phyloP scores from a whole-genome alignment of 495 filamentous ascomycete genomes.

The Xylaria intraflava region DNA sequence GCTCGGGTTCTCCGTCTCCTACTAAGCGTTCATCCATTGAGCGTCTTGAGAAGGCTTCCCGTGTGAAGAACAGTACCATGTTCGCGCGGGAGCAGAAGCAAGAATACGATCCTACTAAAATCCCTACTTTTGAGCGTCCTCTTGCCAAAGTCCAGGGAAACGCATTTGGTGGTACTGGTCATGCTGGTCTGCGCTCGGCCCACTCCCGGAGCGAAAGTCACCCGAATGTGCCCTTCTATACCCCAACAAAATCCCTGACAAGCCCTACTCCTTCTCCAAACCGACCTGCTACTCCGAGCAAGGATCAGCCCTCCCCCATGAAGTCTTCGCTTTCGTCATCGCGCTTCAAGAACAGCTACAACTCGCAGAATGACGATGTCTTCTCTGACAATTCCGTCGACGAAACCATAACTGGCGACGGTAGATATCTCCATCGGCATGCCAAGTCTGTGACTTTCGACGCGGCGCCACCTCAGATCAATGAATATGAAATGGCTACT shows the following conservation, averaged over 20 bases:
- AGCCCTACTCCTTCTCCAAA: constrained; percentile 16
- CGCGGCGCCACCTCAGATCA: constrained; percentile 83
- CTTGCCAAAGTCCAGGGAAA: constrained; percentile 66
- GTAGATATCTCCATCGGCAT: constrained; percentile 63
- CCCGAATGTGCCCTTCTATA: constrained; percentile 40
- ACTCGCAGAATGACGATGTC: constrained; percentile 64
- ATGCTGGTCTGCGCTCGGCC: constrained; percentile 40
- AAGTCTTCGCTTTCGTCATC: constrained; percentile 77
- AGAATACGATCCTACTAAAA: constrained; percentile 79
- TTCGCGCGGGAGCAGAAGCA: constrained; percentile 81
- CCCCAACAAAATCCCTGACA: constrained; percentile 28
- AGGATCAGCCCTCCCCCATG: constrained; percentile 66
- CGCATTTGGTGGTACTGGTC: constrained; percentile 44
- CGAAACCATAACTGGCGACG: constrained; percentile 48
- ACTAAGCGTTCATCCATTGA: constrained; percentile 82
- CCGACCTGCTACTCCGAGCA: constrained; percentile 57
- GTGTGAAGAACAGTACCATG: constrained; percentile 95
- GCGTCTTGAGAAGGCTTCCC: constrained; percentile 83
- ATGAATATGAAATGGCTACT: constrained; percentile 96
- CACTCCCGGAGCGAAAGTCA: constrained; percentile 43
- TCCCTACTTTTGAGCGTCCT: constrained; percentile 70
- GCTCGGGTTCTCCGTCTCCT: constrained; percentile 55
- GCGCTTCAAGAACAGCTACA: constrained; percentile 65
- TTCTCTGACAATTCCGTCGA: constrained; percentile 55
- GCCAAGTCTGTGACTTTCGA: constrained; percentile 97